phyloP scores from a whole-genome alignment of 139 green algal species.

The Chlamydomonas eustigma region DNA sequence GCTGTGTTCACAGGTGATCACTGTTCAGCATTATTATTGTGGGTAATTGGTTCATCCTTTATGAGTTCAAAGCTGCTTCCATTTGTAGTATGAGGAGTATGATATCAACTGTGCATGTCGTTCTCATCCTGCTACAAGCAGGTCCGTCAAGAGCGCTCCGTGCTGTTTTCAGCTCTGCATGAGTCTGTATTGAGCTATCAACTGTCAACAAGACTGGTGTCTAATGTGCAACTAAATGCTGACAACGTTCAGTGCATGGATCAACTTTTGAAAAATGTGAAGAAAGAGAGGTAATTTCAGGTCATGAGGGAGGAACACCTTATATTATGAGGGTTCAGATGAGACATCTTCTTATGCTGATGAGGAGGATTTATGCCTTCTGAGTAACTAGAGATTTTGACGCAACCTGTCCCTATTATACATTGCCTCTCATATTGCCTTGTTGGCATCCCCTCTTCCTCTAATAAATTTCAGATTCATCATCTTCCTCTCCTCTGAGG shows the following conservation, averaged over 20 bases:
- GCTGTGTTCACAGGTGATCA: background rate
- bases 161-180: background rate
- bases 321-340: background rate
- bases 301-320: background rate
- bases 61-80: background rate
- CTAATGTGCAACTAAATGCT: background rate
- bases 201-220: background rate
- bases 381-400: background rate
- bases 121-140: background rate
- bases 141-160: background rate
- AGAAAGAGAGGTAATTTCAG: background rate
- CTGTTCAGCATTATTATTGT: too few relatives aligned
- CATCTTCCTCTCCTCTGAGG: too few relatives aligned
- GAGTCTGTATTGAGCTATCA: background rate
- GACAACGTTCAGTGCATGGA: background rate
- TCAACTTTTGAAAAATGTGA: background rate
- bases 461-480: background rate
- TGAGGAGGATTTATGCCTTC: background rate
- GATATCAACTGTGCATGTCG: background rate
- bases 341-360: background rate
- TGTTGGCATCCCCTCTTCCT: too few relatives aligned
- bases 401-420: too few relatives aligned
- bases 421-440: too few relatives aligned
- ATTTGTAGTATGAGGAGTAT: background rate
- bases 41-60: too few relatives aligned